These are phyloP conservation scores for Scheffersomyces amazonensis DNA, from an alignment of 805 yeast genomes.

Conservation along the genomic window DNA sequence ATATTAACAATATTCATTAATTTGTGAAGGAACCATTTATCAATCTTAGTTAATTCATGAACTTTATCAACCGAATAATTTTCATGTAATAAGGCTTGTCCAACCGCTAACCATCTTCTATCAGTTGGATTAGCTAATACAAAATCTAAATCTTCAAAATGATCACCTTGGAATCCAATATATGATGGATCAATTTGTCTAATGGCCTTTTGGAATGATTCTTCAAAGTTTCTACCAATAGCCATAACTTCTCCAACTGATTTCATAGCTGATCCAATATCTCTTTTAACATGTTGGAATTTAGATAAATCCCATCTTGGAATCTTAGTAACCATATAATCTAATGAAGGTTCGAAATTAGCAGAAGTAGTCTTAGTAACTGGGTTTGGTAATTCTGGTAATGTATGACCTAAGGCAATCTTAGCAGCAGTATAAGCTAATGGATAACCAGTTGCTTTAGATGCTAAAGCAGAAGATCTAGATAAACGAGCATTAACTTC, in stretches of 20 bases:
- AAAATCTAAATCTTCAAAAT: conserved; percentile 72
- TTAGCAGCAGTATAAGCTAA: conserved; percentile 98
- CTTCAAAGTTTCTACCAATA: conserved; percentile 96
- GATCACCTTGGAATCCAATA: conserved; percentile 87
- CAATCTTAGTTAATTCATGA: conserved; percentile 89
- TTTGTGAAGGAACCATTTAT: conserved; percentile 93
- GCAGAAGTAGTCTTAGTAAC: conserved; percentile 96
- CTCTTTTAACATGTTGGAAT: conserved; percentile 92
- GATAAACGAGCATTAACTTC: conserved; percentile 97
- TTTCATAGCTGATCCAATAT: conserved; percentile 94
- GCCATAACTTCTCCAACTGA: conserved; percentile 99
- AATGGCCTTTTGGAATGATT: conserved; percentile 95
- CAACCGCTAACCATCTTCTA: conserved; percentile 97
- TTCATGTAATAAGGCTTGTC: conserved; percentile 92
- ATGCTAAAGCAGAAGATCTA: conserved; percentile 95
- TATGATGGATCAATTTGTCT: conserved; percentile 93
- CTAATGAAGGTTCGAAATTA: conserved; percentile 94
- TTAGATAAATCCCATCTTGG: conserved; percentile 98
- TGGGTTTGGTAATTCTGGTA: conserved; percentile 94
- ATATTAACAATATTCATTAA: conserved; percentile 88
- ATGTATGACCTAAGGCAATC: conserved; percentile 89
- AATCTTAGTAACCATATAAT: conserved; percentile 93
- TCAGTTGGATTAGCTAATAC: conserved; percentile 86
- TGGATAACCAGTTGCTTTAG: conserved; percentile 98
- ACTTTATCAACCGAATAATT: conserved; percentile 88